A percentile compares a stretch with the other conserved stretches of the same genome.
Evolutionary conservation across 108 stramenopile genomes (phyloP).

Genomic region (Heterococcus sp.): DNA sequence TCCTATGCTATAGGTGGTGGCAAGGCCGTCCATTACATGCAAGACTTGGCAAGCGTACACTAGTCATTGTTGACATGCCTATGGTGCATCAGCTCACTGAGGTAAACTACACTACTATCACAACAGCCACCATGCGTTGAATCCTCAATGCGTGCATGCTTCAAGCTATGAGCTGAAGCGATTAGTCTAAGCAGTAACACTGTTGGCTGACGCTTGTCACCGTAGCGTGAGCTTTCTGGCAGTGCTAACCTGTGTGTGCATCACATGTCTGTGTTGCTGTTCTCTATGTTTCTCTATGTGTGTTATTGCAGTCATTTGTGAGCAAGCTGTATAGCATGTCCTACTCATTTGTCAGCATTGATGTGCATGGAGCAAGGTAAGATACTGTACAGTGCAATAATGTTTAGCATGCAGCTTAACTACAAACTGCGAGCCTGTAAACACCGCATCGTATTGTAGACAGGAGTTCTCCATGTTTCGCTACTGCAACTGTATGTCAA

Average conservation of each 20-base stretch:
- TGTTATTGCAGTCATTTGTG: background rate
- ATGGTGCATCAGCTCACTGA: slow-evolving; percentile 11
- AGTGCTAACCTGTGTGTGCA: too few species aligned
- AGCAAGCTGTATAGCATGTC: slow-evolving; percentile 64
- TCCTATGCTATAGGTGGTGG: background rate
- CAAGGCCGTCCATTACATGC: slow-evolving; percentile 3
- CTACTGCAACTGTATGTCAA: too few species aligned
- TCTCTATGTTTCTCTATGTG: too few species aligned
- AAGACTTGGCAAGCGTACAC: slow-evolving; percentile 74
- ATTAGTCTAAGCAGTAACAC: too few species aligned
- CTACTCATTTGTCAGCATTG: slow-evolving; percentile 70
- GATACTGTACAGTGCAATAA: background rate
- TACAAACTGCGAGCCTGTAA: background rate
- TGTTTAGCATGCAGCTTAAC: background rate
- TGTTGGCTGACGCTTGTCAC: too few species aligned
- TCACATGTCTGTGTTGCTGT: too few species aligned
- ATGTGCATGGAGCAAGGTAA: slow-evolving; percentile 53
- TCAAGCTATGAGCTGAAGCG: too few species aligned
- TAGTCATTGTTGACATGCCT: slow-evolving; percentile 74
- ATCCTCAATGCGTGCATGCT: too few species aligned
- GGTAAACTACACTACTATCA: too few species aligned
- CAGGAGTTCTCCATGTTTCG: background rate
- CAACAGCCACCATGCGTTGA: too few species aligned
- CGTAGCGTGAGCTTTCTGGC: too few species aligned
- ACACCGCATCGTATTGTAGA: background rate